A percentile compares a stretch with the other conserved stretches of the same genome.
Evolutionary conservation across 129 eudicot genomes (phyloP).

Genomic region (Ambrosia artemisiifolia): DNA sequence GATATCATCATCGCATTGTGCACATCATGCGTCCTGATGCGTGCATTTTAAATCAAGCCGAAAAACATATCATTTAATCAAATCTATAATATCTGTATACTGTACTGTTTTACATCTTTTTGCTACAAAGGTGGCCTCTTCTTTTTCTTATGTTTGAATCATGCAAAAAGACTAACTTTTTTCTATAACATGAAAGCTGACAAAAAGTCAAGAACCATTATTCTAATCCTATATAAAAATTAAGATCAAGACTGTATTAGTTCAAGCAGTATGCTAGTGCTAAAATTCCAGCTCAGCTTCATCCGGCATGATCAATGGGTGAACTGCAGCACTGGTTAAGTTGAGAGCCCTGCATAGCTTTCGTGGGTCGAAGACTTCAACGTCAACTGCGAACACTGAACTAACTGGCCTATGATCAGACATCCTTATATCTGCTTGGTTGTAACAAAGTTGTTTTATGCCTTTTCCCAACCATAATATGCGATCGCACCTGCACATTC

Average conservation of each 20-base stretch:
- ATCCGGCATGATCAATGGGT: conserved; percentile 60
- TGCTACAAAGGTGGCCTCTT: not conserved
- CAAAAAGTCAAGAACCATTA: not conserved
- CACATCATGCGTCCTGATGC: too few species aligned
- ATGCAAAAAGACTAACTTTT: conserved; percentile 5
- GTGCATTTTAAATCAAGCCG: not conserved
- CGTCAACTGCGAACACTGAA: conserved; percentile 68
- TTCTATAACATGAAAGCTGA: conserved; percentile 23
- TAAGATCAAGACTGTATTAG: conserved; percentile 24
- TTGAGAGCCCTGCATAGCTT: conserved; percentile 79
- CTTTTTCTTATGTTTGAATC: not conserved
- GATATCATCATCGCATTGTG: too few species aligned
- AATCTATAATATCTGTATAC: conserved; percentile 27
- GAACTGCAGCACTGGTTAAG: conserved; percentile 69
- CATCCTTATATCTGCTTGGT: conserved; percentile 61
- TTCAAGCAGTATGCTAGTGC: conserved; percentile 7
- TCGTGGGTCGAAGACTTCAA: conserved; percentile 76
- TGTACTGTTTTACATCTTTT: conserved; percentile 16
- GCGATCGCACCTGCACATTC: conserved; percentile 83
- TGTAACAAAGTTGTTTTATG: conserved; percentile 75
- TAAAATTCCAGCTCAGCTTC: conserved; percentile 34
- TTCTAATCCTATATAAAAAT: conserved; percentile 25
- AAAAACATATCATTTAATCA: not conserved
- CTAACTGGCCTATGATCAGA: conserved; percentile 99
- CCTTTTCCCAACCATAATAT: conserved; percentile 91